Base-by-base conservation (phyloP, 1,284 basidiomycete species). In the Chondrostereum purpureum region DNA sequence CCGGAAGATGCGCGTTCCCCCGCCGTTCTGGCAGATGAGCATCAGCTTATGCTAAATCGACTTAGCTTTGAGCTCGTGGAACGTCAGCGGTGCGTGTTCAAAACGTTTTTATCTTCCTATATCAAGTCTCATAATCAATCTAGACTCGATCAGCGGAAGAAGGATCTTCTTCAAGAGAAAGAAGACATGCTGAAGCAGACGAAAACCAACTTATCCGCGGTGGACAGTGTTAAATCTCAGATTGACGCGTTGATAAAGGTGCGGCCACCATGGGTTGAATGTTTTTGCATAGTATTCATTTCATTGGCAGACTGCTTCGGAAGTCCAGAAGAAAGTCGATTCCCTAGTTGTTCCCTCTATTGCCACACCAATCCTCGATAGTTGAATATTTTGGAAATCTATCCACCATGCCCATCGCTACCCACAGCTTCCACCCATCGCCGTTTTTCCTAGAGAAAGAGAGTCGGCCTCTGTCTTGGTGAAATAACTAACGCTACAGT, bases 11-110 rank as follows among this genome's bases (percentile, higher is more conserved):
- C 75, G 35, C 77, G 74, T 18, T 72, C 76, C 22, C 67, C 73
- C 14, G 76, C 77, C 3, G 75, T 80, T 19, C 61, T 85, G 36
- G 65, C 70, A 10, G 75, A 86, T 56, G 73, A 83, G 35, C 88
- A 89, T 59, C 81, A 88, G 54, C 69, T 90, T 27, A 87, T 89
- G 82, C 73, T 89, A 51, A 88, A 82, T 57, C 79, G 86, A 36
- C 71, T 90, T 42, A 83, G 78, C 56, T 90, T 90, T 55, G 87
- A 90, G 60, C 77, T 89, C 20, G 77, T 75, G 31, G 88, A 90
- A 66, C 79, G 88, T 39, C 83, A 88, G 65, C 74, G 87, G 88
- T 86, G 57, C 27, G 69, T 50, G 41, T 33, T 22, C 49, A 8
- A 36, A 46, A 50, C n/a, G n/a, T n/a, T n/a, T n/a, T n/a, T n/a